These are phyloP conservation scores for Trifolium fragiferum DNA, from an alignment of 306 rosid genomes.

Conservation along the genomic window DNA sequence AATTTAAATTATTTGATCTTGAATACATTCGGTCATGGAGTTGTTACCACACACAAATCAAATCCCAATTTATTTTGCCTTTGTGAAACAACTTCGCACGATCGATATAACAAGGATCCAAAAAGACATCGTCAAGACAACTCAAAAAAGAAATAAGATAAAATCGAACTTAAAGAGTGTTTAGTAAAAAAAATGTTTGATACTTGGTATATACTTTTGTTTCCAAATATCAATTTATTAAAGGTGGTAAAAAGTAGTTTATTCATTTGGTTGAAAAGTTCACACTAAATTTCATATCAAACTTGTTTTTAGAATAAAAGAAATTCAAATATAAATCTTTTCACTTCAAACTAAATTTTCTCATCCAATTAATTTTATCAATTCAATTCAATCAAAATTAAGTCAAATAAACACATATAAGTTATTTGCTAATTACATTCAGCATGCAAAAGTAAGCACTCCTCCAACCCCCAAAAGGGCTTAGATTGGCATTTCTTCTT, in stretches of 20 bases:
- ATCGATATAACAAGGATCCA: no score
- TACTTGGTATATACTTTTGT: background rate
- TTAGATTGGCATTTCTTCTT: conserved; percentile 45
- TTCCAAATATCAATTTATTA: background rate
- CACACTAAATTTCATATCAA: background rate
- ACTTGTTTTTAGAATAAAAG: background rate
- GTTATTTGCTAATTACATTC: conserved; percentile 43
- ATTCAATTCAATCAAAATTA: background rate
- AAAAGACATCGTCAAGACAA: no score
- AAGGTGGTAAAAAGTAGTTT: background rate
- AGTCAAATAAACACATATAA: background rate
- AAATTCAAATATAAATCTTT: background rate
- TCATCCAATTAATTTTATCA: background rate
- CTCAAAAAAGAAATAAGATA: no score
- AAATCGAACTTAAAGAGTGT: no score
- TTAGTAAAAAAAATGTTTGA: no score
- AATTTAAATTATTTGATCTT: no score
- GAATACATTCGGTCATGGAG: no score
- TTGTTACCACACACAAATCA: no score
- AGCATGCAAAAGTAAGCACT: conserved; percentile 61
- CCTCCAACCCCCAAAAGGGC: conserved; percentile 48
- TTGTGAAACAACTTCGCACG: no score
- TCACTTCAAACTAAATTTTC: background rate
- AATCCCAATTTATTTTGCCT: no score
- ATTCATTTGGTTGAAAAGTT: background rate